A percentile compares a stretch with the other conserved stretches of the same genome.
These are phyloP conservation scores for Termitomyces sp. DNA, from an alignment of 768 basidiomycete genomes.

Conservation along the genomic window DNA sequence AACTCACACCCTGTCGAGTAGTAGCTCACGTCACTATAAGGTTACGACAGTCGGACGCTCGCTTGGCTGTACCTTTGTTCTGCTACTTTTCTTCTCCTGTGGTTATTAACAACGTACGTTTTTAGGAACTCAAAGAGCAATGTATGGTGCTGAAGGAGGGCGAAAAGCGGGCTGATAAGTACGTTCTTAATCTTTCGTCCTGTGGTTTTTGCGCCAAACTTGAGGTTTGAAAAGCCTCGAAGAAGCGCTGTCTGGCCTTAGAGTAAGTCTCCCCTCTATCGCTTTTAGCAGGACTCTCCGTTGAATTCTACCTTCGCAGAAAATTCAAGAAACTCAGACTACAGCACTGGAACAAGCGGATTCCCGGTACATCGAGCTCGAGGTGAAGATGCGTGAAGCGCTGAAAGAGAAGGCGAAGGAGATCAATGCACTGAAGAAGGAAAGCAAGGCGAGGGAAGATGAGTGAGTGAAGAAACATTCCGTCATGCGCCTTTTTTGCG, in stretches of 20 bases:
- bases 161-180: background rate
- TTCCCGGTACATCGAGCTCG: background rate
- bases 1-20: background rate
- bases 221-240: background rate
- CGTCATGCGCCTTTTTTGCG: background rate
- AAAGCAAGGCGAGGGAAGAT: background rate
- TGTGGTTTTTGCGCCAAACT: background rate
- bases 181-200: background rate
- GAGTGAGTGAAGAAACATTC: background rate
- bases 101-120: background rate
- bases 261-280: background rate
- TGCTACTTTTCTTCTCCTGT: background rate
- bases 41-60: constrained; percentile 2
- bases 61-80: constrained; percentile 3
- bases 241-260: background rate
- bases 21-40: background rate
- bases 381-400: background rate
- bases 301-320: background rate
- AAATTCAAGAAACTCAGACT: background rate
- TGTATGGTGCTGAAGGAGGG: background rate
- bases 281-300: background rate
- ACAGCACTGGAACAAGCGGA: background rate
- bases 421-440: background rate
- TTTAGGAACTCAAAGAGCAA: background rate
- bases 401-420: constrained; percentile 1